A percentile compares a stretch with the other conserved stretches of the same genome.
Evolutionary conservation across 768 basidiomycete species (phyloP).

Genomic region (Lactifluus pinguis): DNA sequence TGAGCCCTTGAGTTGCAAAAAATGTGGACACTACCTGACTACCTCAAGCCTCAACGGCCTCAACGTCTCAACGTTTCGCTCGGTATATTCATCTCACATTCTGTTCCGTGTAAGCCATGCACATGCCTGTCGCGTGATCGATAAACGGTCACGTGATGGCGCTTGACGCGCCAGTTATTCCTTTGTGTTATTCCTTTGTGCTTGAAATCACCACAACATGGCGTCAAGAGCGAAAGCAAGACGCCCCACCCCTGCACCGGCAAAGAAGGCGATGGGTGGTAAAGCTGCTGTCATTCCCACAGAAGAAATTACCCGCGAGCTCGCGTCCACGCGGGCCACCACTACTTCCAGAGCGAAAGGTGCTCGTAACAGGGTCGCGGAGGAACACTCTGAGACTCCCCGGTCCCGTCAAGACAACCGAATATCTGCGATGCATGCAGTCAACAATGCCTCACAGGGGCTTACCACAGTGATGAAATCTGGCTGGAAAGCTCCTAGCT

Average conservation of each 20-base stretch:
- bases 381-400: background rate
- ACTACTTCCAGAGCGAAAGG: slow-evolving; percentile 22
- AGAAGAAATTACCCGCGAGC: slow-evolving; percentile 22
- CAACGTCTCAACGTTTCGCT: no score
- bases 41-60: no score
- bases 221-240: slow-evolving; percentile 1
- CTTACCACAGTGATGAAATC: slow-evolving; percentile 44
- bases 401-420: slow-evolving; percentile 2
- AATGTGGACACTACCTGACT: no score
- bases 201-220: background rate
- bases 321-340: slow-evolving; percentile 19
- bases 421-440: slow-evolving; percentile 45
- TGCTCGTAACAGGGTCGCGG: background rate
- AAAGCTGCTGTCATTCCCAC: background rate
- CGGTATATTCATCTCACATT: no score
- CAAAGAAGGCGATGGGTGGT: background rate
- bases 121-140: background rate
- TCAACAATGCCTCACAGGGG: slow-evolving; percentile 53
- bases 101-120: no score
- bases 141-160: slow-evolving; percentile 1
- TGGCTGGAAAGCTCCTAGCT: slow-evolving; percentile 46
- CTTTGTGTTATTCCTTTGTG: background rate
- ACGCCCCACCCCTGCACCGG: background rate
- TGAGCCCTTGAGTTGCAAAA: no score
- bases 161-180: background rate